These are phyloP conservation scores for Schizophyllum amplum DNA, from an alignment of 1,284 basidiomycete species.

Conservation along the genomic window DNA sequence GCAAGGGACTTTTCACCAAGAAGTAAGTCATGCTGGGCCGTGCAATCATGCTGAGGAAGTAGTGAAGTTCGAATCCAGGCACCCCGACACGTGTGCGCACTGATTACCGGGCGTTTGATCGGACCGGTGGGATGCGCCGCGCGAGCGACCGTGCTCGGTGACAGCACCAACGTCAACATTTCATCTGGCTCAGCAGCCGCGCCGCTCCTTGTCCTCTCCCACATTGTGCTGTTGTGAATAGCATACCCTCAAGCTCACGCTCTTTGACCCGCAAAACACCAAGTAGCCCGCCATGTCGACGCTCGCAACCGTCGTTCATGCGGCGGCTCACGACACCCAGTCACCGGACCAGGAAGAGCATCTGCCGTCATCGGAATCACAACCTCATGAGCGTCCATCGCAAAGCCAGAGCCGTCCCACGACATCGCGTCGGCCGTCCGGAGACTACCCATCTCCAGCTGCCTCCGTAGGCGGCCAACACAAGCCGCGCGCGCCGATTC, in stretches of 20 bases:
- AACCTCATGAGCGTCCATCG: not conserved
- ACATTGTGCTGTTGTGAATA: not conserved
- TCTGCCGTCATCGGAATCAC: not conserved
- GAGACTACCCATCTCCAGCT: not conserved
- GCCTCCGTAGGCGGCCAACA: not conserved
- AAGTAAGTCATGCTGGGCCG: too few relatives aligned
- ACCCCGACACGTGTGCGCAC: too few relatives aligned
- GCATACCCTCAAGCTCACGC: not conserved
- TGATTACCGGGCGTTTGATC: too few relatives aligned
- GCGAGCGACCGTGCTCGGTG: not conserved
- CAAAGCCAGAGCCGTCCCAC: not conserved
- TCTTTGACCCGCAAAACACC: too few relatives aligned
- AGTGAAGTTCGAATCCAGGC: too few relatives aligned
- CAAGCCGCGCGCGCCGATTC: not conserved
- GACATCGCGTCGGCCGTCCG: not conserved
- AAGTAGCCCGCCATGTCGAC: not conserved
- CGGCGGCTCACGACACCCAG: not conserved
- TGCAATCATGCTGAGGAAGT: too few relatives aligned
- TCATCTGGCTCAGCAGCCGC: not conserved
- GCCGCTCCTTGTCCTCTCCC: not conserved
- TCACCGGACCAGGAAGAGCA: not conserved
- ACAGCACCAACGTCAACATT: not conserved
- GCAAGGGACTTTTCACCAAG: too few relatives aligned
- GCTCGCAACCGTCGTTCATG: not conserved
- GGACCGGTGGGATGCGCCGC: not conserved